Conservation (phyloP, 148 eudicot species). For the Chenopodium berlandieri region DNA sequence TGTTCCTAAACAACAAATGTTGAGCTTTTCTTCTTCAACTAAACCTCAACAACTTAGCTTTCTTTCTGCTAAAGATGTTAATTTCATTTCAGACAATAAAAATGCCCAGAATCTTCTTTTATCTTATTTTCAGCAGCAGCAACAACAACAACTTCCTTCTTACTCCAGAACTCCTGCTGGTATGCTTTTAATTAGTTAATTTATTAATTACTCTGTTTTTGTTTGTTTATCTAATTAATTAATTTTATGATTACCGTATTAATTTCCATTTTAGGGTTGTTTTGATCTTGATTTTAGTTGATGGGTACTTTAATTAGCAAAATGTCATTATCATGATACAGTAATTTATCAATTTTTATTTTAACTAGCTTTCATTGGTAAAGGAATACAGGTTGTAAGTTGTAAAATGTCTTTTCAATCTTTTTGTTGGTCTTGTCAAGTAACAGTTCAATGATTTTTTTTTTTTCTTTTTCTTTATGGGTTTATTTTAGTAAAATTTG, state of each 20-base stretch:
- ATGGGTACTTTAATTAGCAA: too few species aligned
- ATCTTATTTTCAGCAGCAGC: slow-evolving; percentile 34
- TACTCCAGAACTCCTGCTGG: too few species aligned
- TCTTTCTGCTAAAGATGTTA: slow-evolving; percentile 31
- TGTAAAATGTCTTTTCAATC: slow-evolving; percentile 7
- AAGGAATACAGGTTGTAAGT: slow-evolving; percentile 14
- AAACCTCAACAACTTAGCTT: slow-evolving; percentile 32
- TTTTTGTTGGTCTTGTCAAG: slow-evolving; percentile 19
- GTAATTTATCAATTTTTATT: not conserved
- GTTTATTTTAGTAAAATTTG: not conserved
- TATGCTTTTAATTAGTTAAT: too few species aligned
- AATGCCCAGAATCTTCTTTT: slow-evolving; percentile 31
- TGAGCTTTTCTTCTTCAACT: slow-evolving; percentile 55
- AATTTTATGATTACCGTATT: too few species aligned
- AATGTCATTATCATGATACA: slow-evolving; percentile 14
- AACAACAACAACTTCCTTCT: slow-evolving; percentile 19
- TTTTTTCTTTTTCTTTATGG: not conserved
- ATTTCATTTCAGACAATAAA: slow-evolving; percentile 28
- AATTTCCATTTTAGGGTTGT: too few species aligned
- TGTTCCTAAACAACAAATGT: slow-evolving; percentile 42
- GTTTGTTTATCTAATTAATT: too few species aligned
- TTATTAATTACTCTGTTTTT: too few species aligned
- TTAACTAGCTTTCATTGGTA: not conserved
- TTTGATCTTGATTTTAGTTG: too few species aligned
- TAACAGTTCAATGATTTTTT: slow-evolving; percentile 1